phyloP scores from a whole-genome alignment of 495 filamentous ascomycete genomes.

The Delitschia confertaspora region DNA sequence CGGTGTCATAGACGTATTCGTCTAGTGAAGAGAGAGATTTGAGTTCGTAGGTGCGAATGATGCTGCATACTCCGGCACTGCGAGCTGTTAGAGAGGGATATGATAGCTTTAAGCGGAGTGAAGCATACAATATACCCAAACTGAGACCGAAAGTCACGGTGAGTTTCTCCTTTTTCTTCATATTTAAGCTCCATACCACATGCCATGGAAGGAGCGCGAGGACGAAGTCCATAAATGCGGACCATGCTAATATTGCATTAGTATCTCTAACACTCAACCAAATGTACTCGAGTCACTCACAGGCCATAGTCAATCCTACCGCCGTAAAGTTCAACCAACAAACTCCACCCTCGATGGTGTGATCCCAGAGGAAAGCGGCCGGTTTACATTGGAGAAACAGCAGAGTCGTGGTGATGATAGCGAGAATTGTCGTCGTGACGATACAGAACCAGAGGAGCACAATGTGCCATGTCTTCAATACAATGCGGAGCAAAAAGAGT shows the following conservation, averaged over 20 bases:
- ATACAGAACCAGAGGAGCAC: constrained; percentile 15
- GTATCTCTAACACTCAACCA: background rate
- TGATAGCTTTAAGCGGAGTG: background rate
- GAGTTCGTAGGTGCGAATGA: constrained; percentile 10
- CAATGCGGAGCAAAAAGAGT: constrained; percentile 13
- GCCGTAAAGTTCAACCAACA: constrained; percentile 17
- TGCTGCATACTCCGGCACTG: constrained; percentile 6
- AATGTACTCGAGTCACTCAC: background rate
- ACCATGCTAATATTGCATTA: constrained; percentile 9
- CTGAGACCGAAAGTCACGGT: constrained; percentile 10
- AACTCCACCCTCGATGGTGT: constrained; percentile 7
- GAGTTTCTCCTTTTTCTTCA: constrained; percentile 17
- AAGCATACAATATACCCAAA: constrained; percentile 5
- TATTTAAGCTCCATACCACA: constrained; percentile 9
- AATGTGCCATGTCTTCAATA: constrained; percentile 7
- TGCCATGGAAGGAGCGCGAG: constrained; percentile 15
- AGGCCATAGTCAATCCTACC: constrained; percentile 10
- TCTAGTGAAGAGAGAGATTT: constrained; percentile 8
- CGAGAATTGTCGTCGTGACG: constrained; percentile 7
- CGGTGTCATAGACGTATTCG: constrained; percentile 31
- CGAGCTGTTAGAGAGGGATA: background rate
- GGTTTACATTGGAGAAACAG: constrained; percentile 10
- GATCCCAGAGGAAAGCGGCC: constrained; percentile 10
- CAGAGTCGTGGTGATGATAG: constrained; percentile 7
- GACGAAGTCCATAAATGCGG: constrained; percentile 14